Base-by-base conservation (phyloP, 2,329 filamentous ascomycete species). In the Neonectria faginata region DNA sequence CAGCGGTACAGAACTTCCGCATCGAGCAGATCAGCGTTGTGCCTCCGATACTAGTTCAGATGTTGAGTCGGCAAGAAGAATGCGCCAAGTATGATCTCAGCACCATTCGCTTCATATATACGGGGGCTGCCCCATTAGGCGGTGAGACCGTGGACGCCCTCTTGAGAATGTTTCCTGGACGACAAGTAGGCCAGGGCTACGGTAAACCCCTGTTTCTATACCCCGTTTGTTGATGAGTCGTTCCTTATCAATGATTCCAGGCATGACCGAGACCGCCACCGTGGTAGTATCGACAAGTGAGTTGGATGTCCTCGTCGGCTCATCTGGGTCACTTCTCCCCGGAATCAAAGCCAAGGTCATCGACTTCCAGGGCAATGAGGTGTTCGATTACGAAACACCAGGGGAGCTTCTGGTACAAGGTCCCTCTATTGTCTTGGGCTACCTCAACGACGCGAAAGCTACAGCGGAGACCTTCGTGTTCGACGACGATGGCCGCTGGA, bases 371-470 rank as follows among this genome's bases (percentile, higher is more conserved):
- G 91, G 91, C 5, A 81, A 83, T 2, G 91, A 93, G 70, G 83
- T 94, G 52, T 89, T 86, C 0, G 85, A 81, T 9, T 89, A 91
- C 69, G 81, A 94, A 64, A 87, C 89, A 55, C 91, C 90, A 0
- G 94, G 94, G 45, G 94, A 97, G 78, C 84, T 97, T 14, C 84
- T 92, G 18, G 86, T 97, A 20, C 91, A 92, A 75, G 88, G 87
- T 0, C 93, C 93, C 0, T 89, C 90, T 1, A 86, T 96, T 2
- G 89, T 91, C 0, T 79, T 97, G 1, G 94, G 94, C 1, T 97
- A 97, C 73, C 81, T 97, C 55, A 91, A 96, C 79, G 96, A 97
- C 74, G 89, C 92, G 50, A 89, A 92, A 73, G 93, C 94, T 4
- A 96, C 89, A 31, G 83, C 85, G 57, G 93, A 96, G 75, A 95